These are phyloP conservation scores for Malus hybrid DNA, from an alignment of 331 rosid species.

Conservation along the genomic window DNA sequence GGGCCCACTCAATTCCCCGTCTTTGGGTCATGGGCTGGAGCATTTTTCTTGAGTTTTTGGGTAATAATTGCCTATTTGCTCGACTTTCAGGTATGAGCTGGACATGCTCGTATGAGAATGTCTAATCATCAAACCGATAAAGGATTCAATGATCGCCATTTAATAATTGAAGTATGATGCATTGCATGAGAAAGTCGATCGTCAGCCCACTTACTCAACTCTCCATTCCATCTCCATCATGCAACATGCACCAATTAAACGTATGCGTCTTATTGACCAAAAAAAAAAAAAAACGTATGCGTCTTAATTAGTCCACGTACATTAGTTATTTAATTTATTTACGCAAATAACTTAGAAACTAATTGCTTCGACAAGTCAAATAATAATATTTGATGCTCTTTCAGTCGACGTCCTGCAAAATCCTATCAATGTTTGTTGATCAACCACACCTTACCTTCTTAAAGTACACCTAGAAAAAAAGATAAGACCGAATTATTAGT, in stretches of 20 bases:
- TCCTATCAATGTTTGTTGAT: conserved; percentile 8
- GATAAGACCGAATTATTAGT: neutral
- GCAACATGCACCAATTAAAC: neutral
- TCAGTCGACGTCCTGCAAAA: neutral
- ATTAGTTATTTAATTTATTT: too few species aligned
- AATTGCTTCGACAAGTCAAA: neutral
- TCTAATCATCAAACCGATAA: too few species aligned
- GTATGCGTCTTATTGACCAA: too few species aligned
- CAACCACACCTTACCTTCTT: conserved; percentile 16
- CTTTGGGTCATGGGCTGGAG: too few species aligned
- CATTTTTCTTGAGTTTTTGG: too few species aligned
- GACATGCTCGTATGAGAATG: too few species aligned
- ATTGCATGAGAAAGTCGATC: neutral
- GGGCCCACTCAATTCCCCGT: too few species aligned
- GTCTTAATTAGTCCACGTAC: too few species aligned
- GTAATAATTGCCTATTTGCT: too few species aligned
- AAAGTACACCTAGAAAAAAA: neutral
- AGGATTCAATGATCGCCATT: neutral
- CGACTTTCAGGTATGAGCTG: too few species aligned
- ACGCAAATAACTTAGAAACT: neutral
- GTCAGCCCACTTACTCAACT: conserved; percentile 13
- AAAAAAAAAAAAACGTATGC: too few species aligned
- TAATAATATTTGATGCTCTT: neutral
- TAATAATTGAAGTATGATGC: neutral
- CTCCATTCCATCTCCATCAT: neutral